These are phyloP conservation scores for Cryphonectria japonica DNA, from an alignment of 2,329 filamentous ascomycete genomes.

Conservation along the genomic window DNA sequence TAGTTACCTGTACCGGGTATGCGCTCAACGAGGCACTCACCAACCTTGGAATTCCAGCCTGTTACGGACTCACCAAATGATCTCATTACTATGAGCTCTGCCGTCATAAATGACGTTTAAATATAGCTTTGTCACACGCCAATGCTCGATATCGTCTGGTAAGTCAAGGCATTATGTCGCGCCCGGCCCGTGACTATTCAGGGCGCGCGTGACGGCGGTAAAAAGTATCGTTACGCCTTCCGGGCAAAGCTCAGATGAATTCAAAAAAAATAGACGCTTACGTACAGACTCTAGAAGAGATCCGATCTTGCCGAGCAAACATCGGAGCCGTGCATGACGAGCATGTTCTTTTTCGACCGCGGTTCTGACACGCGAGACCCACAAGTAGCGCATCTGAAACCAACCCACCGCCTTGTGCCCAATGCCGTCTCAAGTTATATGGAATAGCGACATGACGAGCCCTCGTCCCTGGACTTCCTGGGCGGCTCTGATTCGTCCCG, in stretches of 20 bases:
- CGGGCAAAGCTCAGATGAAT: background rate
- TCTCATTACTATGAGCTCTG: too few relatives aligned
- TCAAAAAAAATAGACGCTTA: background rate
- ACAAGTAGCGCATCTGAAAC: conserved; percentile 11
- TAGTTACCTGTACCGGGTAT: background rate
- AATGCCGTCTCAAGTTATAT: conserved; percentile 6
- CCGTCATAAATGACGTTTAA: background rate
- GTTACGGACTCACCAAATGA: background rate
- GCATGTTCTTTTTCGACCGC: background rate
- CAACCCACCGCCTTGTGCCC: background rate
- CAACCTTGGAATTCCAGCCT: too few relatives aligned
- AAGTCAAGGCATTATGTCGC: background rate
- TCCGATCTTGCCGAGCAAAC: conserved; percentile 2
- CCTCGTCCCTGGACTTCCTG: background rate
- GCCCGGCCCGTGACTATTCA: background rate
- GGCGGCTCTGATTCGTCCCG: background rate
- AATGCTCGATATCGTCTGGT: background rate
- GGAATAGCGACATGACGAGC: background rate
- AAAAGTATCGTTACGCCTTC: background rate
- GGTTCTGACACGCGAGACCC: conserved; percentile 2
- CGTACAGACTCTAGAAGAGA: background rate
- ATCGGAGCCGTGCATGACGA: background rate
- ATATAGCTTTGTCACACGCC: background rate
- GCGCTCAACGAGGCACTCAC: too few relatives aligned
- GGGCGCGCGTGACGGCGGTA: background rate